Base-by-base conservation (phyloP, 2,329 filamentous ascomycete genomes). In the Teratosphaeria destructans region DNA sequence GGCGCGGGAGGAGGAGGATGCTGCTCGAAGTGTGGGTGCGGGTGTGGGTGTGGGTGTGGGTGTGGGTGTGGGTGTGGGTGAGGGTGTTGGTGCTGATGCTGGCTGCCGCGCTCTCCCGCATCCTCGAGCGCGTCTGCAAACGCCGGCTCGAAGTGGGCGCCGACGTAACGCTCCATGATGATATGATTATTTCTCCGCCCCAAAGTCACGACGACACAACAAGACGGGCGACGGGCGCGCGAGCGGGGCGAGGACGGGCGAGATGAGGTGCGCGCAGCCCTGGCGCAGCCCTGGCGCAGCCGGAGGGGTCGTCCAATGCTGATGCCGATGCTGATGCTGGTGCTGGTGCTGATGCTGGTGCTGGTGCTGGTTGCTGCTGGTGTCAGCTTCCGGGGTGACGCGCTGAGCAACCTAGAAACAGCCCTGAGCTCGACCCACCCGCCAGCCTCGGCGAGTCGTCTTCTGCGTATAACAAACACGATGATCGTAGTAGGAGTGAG, bases 161-260 rank as follows among this genome's bases (percentile, higher is more conserved):
- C 59, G 14, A 57, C 43, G 43, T 56, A 61, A 16, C 56, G 32
- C 19, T 59, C 59, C 59, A 61, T 61, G 8, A 29, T 10, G 27
- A 23, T 23, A 23, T 23, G 52, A 7, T 32, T 32, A 10, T 32
- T 23, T 23, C 23, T 23, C 23, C 23, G 23, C 23, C 23, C 27
- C 32, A 3, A 26, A 54, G 16, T 16, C 27, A 54, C 27, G 8
- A 32, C 12, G 26, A 35, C 11, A 54, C 3, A 16, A 54, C 16
- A 29, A 32, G 52, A 19, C 2, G 26, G 27, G 8, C 16, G 16
- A 54, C 23, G 23, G 23, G 23, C 23, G 12, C 19, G 5, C 52
- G 52, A 49, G 16, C 43, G 43, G 16, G 19, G 43, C 23, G 43
- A 10, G 8, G 43, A 23, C n/a, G 23, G 19, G 43, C 23, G 23